Base-by-base conservation (phyloP, 2,329 filamentous ascomycete species). In the Truncatella angustata region DNA sequence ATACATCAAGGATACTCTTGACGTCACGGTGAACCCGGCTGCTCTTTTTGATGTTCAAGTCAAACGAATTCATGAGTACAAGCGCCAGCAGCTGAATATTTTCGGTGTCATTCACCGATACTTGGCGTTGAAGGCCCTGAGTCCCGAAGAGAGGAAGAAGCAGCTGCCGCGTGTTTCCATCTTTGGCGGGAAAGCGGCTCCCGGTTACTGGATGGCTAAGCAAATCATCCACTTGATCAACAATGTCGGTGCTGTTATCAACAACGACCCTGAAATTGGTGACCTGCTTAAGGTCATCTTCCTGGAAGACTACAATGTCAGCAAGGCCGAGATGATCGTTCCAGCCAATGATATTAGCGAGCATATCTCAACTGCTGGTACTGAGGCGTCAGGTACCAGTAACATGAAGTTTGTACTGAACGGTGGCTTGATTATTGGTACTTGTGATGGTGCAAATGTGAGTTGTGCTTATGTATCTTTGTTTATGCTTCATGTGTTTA, bases 331-430 rank as follows among this genome's bases (percentile, higher is more conserved):
- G 74, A 92, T 97, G 65, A 97, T 99, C 64, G 84, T 84, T 58
- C 94, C 94, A 11, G 94, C 94, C 11, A 96, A 91, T 18, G 94
- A 99, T 64, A 87, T 99, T 64, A 96, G 91, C 72, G 94, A 99
- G 76, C 94, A 99, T 70, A 99, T 99, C 66, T 97, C 94, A 2
- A 99, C 94, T 21, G 94, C 94, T 34, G 94, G 94, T 46, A 99
- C 94, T 1, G 94, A 99, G 68, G 84, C 84, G 18, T 86, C 82
- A 58, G 93, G 93, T 57, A 96, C 91, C 11, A 96, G 90, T 66
- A 99, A 99, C 83, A 99, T 99, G 94, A 99, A 99, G 73, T 99
- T 99, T 70, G 94, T 97, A 12, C 80, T 99, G 65, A 99, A 97
- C 64, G 94, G 94, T 58, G 94, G 94, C 58, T 78, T 99, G 56